Evolutionary conservation across 306 rosid genomes (phyloP), one percentile per base, ranked within the genome.

Genomic region (Glycine soja): DNA sequence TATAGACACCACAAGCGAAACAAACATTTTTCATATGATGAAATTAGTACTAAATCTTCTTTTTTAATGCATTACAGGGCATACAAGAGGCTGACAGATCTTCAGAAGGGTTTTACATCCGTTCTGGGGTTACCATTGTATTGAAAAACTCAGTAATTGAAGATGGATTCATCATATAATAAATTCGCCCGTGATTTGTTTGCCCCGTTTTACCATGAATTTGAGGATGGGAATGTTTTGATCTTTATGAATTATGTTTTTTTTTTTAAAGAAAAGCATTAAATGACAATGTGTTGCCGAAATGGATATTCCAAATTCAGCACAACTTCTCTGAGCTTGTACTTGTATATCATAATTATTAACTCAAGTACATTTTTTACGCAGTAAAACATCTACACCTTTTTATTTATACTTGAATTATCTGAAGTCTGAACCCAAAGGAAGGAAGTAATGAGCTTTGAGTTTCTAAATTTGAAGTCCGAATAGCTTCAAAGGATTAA

Each of bases 21-120:
- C 8, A 14, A 69, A 24, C 67, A 61, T 16, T 59, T 71, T 71
- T 61, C 52, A 47, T 4, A 75, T 70, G 84, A 70, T 50, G 56
- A 59, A 57, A 50, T 34, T 30, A 47, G 56, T n/a, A 67, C 50
- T 85, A 14, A 76, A 59, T 70, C 61, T 70, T 50, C 30, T 72
- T 50, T 50, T 70, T 76, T 58, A 14, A 76, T 80, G 80, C 54
- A 64, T 72, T 82, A 86, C 92, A 95, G 98, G 95, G 98, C 57
- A 81, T 95, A 69, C 92, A 91, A 88, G 98, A 95, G 86, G 95
- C 92, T 34, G 97, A 95, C 79, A 91, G 95, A 91, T 84, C 97
- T 80, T 86, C 88, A 38, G 95, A 95, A 84, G 97, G 97, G 81
- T 91, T 95, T 83, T 91, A 95, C 87, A 92, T 92, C 87, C 93